These are phyloP conservation scores for Fusarium anguioides DNA, from an alignment of 2,329 filamentous ascomycete species.

Conservation along the genomic window DNA sequence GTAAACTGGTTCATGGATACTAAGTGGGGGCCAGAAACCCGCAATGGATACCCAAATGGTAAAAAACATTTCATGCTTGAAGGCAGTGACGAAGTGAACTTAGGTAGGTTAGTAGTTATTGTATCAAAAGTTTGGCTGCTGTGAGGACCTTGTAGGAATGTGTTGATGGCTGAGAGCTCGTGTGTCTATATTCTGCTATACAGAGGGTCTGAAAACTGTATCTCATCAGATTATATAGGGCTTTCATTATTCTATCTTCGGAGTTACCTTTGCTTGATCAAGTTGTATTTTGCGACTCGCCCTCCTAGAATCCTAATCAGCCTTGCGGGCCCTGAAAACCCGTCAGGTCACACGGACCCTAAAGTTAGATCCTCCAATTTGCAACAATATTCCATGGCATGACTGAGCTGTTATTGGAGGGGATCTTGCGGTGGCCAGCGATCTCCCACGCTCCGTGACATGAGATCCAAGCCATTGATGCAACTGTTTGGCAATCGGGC, in stretches of 20 bases:
- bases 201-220: background rate
- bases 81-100: no score
- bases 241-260: no score
- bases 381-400: slow-evolving; percentile 11
- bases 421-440: background rate
- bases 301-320: slow-evolving; percentile 17
- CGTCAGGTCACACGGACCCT: slow-evolving; percentile 11
- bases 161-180: background rate
- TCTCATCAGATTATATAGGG: no score
- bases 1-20: background rate
- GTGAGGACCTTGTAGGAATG: no score
- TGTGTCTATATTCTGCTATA: background rate
- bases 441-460: background rate
- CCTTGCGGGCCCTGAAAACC: slow-evolving; percentile 10
- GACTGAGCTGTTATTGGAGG: slow-evolving; percentile 21
- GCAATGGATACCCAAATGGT: slow-evolving; percentile 19
- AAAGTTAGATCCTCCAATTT: background rate
- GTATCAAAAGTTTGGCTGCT: no score
- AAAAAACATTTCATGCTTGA: slow-evolving; percentile 1
- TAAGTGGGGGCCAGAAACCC: background rate
- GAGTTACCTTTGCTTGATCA: slow-evolving; percentile 8
- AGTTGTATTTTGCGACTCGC: slow-evolving; percentile 22
- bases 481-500: background rate
- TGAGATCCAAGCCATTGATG: background rate
- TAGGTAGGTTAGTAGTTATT: no score